These are phyloP conservation scores for Stemphylium lycopersici DNA, from an alignment of 2,329 filamentous ascomycete species.

Conservation along the genomic window DNA sequence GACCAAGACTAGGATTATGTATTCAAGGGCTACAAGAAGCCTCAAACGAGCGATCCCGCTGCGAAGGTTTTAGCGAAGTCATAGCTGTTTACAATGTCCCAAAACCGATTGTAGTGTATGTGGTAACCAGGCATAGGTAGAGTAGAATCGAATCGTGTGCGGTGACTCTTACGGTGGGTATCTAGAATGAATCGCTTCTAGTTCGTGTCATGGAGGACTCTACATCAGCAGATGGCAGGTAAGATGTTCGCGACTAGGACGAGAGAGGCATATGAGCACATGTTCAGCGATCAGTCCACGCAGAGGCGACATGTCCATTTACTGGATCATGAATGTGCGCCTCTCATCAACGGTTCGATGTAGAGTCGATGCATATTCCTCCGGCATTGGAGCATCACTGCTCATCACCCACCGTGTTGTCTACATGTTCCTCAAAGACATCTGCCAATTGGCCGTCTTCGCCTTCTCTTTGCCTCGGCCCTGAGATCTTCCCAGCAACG, in stretches of 20 bases:
- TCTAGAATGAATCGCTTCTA: too few relatives aligned
- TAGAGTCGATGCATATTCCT: background rate
- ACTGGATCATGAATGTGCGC: background rate
- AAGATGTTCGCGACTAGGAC: background rate
- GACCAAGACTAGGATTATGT: too few relatives aligned
- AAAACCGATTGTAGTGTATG: too few relatives aligned
- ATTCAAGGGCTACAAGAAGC: too few relatives aligned
- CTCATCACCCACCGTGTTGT: conserved; percentile 6
- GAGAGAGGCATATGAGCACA: background rate
- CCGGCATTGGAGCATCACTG: conserved; percentile 1
- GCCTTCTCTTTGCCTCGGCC: conserved; percentile 12
- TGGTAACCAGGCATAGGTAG: too few relatives aligned
- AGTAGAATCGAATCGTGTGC: too few relatives aligned
- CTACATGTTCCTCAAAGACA: conserved; percentile 5
- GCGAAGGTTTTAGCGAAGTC: too few relatives aligned
- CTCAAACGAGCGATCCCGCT: too few relatives aligned
- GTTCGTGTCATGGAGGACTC: too few relatives aligned
- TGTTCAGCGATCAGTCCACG: background rate
- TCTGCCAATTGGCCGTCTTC: conserved; percentile 18
- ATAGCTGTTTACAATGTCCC: too few relatives aligned
- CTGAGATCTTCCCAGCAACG: conserved; percentile 43
- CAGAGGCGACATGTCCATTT: background rate
- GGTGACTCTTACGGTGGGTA: too few relatives aligned
- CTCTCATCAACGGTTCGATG: background rate
- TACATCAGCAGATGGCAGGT: background rate